These are phyloP conservation scores for Citrus inodora DNA, from an alignment of 345 rosid genomes.

Conservation along the genomic window DNA sequence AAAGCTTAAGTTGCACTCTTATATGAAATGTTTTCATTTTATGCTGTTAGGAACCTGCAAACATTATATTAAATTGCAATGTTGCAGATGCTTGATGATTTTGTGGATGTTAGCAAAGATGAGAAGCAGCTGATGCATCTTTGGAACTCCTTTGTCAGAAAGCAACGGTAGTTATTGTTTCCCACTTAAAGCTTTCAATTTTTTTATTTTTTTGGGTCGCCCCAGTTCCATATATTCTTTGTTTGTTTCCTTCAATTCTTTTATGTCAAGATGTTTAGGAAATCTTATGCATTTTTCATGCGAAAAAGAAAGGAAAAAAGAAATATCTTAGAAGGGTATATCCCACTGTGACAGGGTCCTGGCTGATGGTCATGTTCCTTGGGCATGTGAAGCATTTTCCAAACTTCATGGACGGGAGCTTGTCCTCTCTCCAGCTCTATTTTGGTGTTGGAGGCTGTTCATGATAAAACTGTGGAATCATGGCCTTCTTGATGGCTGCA, in stretches of 20 bases:
- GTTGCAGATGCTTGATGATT: constrained; percentile 96
- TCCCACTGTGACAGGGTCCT: constrained; percentile 47
- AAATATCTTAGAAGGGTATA: background rate
- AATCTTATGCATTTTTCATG: constrained; percentile 1
- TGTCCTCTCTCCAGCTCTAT: constrained; percentile 38
- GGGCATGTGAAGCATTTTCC: constrained; percentile 93
- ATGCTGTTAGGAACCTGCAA: background rate
- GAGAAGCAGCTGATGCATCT: constrained; percentile 84
- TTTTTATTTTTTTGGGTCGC: background rate
- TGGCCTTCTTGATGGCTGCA: constrained; percentile 79
- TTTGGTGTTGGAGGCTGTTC: constrained; percentile 92
- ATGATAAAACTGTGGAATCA: constrained; percentile 98
- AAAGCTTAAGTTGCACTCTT: background rate
- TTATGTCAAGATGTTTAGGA: constrained; percentile 1
- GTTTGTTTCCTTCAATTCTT: background rate
- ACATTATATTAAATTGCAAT: constrained; percentile 7
- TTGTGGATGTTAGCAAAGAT: constrained; percentile 80
- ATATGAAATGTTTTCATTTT: background rate
- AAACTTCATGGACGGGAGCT: constrained; percentile 57
- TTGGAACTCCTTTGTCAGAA: constrained; percentile 90
- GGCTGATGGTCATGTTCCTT: constrained; percentile 85
- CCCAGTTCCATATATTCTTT: background rate
- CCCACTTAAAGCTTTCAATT: background rate
- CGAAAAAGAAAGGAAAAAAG: background rate
- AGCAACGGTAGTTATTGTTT: constrained; percentile 48